phyloP scores from a whole-genome alignment of 106 monocot species.

The Allium fistulosum region DNA sequence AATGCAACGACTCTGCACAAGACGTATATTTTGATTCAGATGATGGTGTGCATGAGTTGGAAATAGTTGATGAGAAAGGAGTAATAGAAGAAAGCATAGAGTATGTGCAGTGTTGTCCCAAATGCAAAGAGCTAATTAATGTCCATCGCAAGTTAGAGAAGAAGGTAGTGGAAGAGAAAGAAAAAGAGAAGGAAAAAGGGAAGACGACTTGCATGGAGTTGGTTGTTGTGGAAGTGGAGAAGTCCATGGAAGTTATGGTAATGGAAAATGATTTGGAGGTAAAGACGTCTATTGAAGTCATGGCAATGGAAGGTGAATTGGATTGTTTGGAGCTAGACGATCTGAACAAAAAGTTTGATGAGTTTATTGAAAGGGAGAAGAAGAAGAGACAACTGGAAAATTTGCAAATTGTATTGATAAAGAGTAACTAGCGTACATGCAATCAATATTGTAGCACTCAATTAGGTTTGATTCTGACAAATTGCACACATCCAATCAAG shows the following conservation, averaged over 20 bases:
- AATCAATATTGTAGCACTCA: too few species aligned
- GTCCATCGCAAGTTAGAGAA: neutral
- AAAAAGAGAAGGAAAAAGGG: neutral
- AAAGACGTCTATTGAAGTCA: neutral
- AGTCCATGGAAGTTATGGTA: neutral
- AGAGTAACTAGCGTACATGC: too few species aligned
- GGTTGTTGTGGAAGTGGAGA: slow-evolving; percentile 2
- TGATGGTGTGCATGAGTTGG: too few species aligned
- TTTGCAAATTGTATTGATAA: slow-evolving; percentile 8
- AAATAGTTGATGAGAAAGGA: neutral
- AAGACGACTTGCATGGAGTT: neutral
- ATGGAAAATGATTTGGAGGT: too few species aligned
- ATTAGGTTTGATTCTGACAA: too few species aligned
- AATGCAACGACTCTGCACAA: too few species aligned
- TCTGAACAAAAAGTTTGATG: slow-evolving; percentile 24
- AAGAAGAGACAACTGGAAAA: slow-evolving; percentile 20
- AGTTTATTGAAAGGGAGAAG: slow-evolving; percentile 25
- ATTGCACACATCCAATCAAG: too few species aligned
- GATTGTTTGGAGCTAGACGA: slow-evolving; percentile 13
- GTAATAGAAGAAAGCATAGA: slow-evolving; percentile 8
- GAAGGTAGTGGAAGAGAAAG: neutral
- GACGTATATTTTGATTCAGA: too few species aligned
- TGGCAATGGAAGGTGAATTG: slow-evolving; percentile 1
- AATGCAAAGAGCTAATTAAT: too few species aligned
- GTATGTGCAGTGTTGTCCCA: neutral